Evolutionary conservation across 345 rosid species (phyloP).

Genomic region (Aquilaria yunnanensis): DNA sequence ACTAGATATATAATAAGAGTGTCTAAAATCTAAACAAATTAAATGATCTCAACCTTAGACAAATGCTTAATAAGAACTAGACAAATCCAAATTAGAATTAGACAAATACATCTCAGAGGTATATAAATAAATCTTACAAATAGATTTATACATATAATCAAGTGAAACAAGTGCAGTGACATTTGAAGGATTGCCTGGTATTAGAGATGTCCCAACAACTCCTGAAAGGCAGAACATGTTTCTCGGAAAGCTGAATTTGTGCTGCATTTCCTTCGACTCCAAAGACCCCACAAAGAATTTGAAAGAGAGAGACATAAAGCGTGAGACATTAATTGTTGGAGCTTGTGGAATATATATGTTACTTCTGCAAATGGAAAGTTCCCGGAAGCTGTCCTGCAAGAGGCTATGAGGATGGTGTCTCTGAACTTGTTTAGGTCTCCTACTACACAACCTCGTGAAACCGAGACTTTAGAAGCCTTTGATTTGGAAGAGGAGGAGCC

Average conservation of each 20-base stretch:
- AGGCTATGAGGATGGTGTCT: conserved; percentile 57
- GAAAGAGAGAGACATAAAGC: conserved; percentile 87
- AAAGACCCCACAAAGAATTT: conserved; percentile 53
- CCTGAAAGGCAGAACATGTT: conserved; percentile 75
- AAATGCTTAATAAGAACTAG: no score
- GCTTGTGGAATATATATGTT: conserved; percentile 60
- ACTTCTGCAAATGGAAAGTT: conserved; percentile 68
- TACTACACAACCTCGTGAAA: conserved; percentile 55
- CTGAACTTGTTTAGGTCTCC: conserved; percentile 59
- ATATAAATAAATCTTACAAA: no score
- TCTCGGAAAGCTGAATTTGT: conserved; percentile 64
- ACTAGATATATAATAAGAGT: no score
- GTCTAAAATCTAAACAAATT: no score
- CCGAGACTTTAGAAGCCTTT: conserved; percentile 45
- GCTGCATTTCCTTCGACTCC: conserved; percentile 52
- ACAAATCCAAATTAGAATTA: no score
- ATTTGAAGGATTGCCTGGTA: conserved; percentile 55
- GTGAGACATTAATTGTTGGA: conserved; percentile 54
- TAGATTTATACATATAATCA: no score
- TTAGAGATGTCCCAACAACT: conserved; percentile 57
- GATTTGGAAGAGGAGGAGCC: conserved; percentile 90
- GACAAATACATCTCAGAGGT: no score
- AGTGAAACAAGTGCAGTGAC: no score
- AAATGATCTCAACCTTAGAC: no score
- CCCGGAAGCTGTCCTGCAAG: conserved; percentile 55